These are phyloP conservation scores for Globisporangium ultimum DNA, from an alignment of 352 stramenopile genomes.

Conservation along the genomic window DNA sequence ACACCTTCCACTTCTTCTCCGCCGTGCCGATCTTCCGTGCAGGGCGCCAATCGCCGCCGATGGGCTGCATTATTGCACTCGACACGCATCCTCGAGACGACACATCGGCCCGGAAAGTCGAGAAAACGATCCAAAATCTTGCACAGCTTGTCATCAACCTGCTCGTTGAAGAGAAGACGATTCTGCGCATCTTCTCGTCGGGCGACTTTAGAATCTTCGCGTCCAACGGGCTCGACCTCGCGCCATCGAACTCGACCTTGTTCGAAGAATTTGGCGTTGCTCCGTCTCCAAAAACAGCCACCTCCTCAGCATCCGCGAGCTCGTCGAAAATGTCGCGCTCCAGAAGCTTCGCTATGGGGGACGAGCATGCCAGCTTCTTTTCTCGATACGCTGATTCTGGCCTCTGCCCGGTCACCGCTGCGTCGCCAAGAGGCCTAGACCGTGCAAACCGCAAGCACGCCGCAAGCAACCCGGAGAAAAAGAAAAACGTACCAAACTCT, in stretches of 20 bases:
- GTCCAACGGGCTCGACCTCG: slow-evolving; percentile 26
- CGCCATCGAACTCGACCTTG: slow-evolving; percentile 12
- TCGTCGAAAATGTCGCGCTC: slow-evolving; percentile 2
- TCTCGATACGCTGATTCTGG: slow-evolving; percentile 6
- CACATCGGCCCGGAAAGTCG: slow-evolving; percentile 33
- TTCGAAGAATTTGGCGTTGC: slow-evolving; percentile 37
- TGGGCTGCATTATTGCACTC: slow-evolving; percentile 62
- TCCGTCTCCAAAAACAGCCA: slow-evolving; percentile 11
- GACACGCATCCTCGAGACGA: slow-evolving; percentile 44
- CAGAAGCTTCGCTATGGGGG: slow-evolving; percentile 5
- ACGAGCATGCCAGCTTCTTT: slow-evolving; percentile 7
- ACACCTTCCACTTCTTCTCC: slow-evolving; percentile 60
- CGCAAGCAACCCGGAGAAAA: slow-evolving; percentile 10
- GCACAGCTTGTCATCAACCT: slow-evolving; percentile 59
- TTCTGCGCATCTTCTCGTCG: slow-evolving; percentile 55
- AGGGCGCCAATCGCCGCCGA: slow-evolving; percentile 12
- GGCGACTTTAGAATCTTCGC: slow-evolving; percentile 67
- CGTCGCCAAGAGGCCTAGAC: not conserved
- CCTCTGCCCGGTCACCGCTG: not conserved
- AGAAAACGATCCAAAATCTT: slow-evolving; percentile 60
- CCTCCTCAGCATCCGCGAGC: not conserved
- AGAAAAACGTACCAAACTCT: slow-evolving; percentile 1
- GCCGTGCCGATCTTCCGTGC: slow-evolving; percentile 39
- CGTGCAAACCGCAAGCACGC: slow-evolving; percentile 6
- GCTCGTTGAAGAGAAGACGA: slow-evolving; percentile 49